Base-by-base conservation (phyloP, 2,329 filamentous ascomycete genomes). In the Diplocarpon mali region DNA sequence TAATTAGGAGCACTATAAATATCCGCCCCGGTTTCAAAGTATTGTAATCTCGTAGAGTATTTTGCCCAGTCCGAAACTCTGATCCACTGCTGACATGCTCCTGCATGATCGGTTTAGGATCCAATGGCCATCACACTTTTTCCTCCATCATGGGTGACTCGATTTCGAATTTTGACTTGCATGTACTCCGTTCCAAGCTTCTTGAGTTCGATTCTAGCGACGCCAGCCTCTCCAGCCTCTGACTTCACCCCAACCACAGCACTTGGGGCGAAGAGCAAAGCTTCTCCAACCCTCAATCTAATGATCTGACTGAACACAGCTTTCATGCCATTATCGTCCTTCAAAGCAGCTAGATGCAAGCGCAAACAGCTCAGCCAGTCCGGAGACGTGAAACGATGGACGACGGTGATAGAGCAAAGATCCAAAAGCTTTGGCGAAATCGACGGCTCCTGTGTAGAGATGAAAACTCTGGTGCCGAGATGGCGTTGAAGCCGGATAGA, bases 371-470 rank as follows among this genome's bases (percentile, higher is more conserved):
- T 20, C 12, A 60, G 38, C 82, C 81, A 85, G 1, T 70, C 69
- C 0, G 81, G 81, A 0, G 74, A 80, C 0, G 69, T 77, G 60
- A 89, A 89, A 0, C 80, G 71, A 56, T 89, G 83, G 0, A 88
- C 76, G 13, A 88, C 69, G 0, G 77, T 83, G n/a, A 84, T 65
- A 1, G 76, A 79, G 60, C 80, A 87, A 0, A 90, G 66, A 42
- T 86, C 82, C 0, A 90, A 69, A 0, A 92, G 69, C 13, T 71
- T 69, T 0, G 78, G 75, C 0, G 79, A 80, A 3, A 89, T 70
- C 0, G 81, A 85, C 0, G 84, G 85, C 55, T 90, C 85, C 57
- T 92, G 83, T 0, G 84, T 90, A 0, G 83, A 79, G 28, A 90
- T 79, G 35, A 90, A 59, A 4, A 88, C 68, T 0, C 84, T 72